phyloP scores from a whole-genome alignment of 75 land plant genomes.

The Azolla pinnata region DNA sequence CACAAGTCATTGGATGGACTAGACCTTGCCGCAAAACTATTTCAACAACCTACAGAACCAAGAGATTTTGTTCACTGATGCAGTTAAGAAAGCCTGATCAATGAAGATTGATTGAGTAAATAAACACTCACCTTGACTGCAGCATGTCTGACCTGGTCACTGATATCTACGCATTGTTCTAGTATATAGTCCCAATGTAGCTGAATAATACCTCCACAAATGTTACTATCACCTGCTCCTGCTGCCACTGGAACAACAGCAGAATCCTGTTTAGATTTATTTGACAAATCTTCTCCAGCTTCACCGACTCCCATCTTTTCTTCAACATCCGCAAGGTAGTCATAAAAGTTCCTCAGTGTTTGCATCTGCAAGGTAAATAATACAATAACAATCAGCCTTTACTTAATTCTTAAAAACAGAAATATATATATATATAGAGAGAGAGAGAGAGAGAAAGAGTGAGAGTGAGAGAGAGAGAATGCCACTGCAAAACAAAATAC shows the following conservation, averaged over 20 bases:
- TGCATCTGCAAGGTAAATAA: slow-evolving; percentile 52
- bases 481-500: too few relatives aligned
- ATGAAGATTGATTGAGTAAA: not conserved
- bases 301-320: slow-evolving; percentile 53
- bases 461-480: too few relatives aligned
- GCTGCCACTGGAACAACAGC: slow-evolving; percentile 86
- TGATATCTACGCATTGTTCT: slow-evolving; percentile 68
- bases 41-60: slow-evolving; percentile 70
- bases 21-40: slow-evolving; percentile 96
- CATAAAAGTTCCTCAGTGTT: slow-evolving; percentile 73
- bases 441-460: too few relatives aligned
- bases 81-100: not conserved
- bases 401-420: too few relatives aligned
- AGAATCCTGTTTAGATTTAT: not conserved
- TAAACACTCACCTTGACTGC: slow-evolving; percentile 58
- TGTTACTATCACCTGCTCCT: slow-evolving; percentile 97
- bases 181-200: slow-evolving; percentile 86
- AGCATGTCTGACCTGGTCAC: slow-evolving; percentile 71
- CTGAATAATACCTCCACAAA: slow-evolving; percentile 96
- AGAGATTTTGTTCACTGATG: too few relatives aligned
- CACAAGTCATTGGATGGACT: slow-evolving; percentile 98
- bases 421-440: too few relatives aligned
- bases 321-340: slow-evolving; percentile 89
- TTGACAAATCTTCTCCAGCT: slow-evolving; percentile 12
- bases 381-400: too few relatives aligned